Conservation (phyloP, 139 green algal genomes). For the Eudorina sp. region DNA sequence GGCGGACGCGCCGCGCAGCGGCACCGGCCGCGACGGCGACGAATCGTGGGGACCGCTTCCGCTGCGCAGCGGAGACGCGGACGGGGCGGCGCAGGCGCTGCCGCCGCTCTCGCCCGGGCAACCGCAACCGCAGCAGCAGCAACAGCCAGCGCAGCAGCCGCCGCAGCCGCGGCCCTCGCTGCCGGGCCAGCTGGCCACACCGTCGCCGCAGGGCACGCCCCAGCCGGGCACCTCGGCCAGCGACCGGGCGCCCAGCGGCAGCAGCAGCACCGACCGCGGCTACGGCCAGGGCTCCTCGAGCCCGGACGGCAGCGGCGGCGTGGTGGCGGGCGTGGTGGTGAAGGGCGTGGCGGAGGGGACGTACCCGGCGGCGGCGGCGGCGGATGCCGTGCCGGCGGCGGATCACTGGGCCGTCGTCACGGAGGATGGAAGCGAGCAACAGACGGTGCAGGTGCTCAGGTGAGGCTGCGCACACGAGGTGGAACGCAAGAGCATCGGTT, state of each 20-base stretch:
- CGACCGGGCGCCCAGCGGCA: neutral
- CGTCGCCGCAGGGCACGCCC: neutral
- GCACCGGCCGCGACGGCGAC: neutral
- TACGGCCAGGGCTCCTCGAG: neutral
- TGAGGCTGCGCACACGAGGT: no score
- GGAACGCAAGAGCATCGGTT: no score
- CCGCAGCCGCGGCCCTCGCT: no score
- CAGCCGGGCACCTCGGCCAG: neutral
- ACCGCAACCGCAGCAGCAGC: neutral
- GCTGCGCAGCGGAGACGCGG: no score
- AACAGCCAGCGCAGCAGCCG: neutral
- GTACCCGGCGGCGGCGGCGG: neutral
- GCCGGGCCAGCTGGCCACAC: neutral
- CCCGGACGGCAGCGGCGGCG: no score
- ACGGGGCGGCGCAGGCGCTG: no score
- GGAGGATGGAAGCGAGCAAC: neutral
- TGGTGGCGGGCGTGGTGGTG: neutral
- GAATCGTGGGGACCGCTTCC: no score
- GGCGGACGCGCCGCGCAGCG: neutral
- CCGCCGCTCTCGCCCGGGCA: neutral
- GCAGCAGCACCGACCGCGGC: neutral
- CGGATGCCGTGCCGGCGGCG: neutral
- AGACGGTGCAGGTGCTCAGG: slow-evolving; percentile 3
- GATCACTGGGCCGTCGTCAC: no score
- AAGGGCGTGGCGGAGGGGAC: no score